phyloP scores from a whole-genome alignment of 805 yeast genomes.

The Kodamaea neixiangensis region DNA sequence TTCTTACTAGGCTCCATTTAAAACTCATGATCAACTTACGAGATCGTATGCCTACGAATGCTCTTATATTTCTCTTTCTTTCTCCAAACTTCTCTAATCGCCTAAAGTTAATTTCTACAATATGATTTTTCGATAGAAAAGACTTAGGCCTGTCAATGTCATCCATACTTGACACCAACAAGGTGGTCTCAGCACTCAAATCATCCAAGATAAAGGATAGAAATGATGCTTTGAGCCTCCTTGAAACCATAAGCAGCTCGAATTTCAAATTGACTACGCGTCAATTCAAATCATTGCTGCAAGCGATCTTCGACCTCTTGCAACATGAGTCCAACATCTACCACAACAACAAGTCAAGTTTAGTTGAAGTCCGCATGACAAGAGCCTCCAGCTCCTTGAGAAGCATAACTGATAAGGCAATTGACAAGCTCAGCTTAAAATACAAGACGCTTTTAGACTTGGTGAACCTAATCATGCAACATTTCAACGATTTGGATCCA shows the following conservation, averaged over 20 bases:
- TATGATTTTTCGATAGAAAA: neutral
- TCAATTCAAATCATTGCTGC: slow-evolving; percentile 24
- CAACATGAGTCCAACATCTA: slow-evolving; percentile 39
- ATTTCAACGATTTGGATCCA: slow-evolving; percentile 22
- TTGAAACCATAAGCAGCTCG: slow-evolving; percentile 23
- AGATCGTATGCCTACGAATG: too few species aligned
- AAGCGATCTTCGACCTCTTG: slow-evolving; percentile 28
- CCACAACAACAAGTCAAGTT: slow-evolving; percentile 21
- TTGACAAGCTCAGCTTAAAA: slow-evolving; percentile 18
- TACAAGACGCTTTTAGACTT: slow-evolving; percentile 25
- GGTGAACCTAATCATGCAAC: slow-evolving; percentile 18
- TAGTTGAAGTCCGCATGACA: slow-evolving; percentile 31
- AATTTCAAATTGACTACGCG: slow-evolving; percentile 20
- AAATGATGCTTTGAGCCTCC: slow-evolving; percentile 45
- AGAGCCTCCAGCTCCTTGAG: slow-evolving; percentile 35
- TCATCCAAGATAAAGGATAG: slow-evolving; percentile 59
- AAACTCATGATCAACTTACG: too few species aligned
- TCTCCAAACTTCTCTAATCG: neutral
- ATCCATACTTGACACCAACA: slow-evolving; percentile 20
- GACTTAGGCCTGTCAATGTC: neutral
- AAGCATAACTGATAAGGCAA: slow-evolving; percentile 21
- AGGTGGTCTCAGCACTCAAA: slow-evolving; percentile 15
- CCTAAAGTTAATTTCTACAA: neutral
- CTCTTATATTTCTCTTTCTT: too few species aligned
- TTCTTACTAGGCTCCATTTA: too few species aligned